Evolutionary conservation across 1,139 yeast species (phyloP).

Genomic region (Kodamaea fungicola): DNA sequence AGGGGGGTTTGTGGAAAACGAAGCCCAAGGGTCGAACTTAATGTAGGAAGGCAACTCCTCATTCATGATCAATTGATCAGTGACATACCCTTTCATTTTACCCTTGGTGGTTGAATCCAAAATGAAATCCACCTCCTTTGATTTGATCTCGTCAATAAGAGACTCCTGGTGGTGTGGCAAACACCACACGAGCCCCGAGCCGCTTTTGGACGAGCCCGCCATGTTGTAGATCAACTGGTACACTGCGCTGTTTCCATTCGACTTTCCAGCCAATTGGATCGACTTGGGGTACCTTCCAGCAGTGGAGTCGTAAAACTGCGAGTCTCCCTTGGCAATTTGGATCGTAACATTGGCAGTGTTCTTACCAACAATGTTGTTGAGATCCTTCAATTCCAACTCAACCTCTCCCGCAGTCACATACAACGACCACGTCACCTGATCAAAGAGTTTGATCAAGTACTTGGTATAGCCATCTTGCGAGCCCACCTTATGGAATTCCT

Average conservation of each 20-base stretch:
- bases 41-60: constrained; percentile 47
- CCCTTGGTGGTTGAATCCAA: constrained; percentile 73
- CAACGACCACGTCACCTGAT: constrained; percentile 41
- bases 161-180: constrained; percentile 67
- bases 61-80: constrained; percentile 45
- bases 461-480: constrained; percentile 19
- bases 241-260: constrained; percentile 21
- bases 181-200: constrained; percentile 43
- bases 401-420: constrained; percentile 34
- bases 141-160: constrained; percentile 21
- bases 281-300: constrained; percentile 41
- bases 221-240: constrained; percentile 30
- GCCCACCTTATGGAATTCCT: constrained; percentile 30
- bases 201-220: constrained; percentile 28
- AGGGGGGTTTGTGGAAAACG: constrained; percentile 28
- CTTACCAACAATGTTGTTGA: constrained; percentile 50
- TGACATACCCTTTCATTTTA: constrained; percentile 54
- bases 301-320: constrained; percentile 47
- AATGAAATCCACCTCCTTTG: constrained; percentile 29
- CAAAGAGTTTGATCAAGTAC: constrained; percentile 34
- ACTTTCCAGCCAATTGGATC: constrained; percentile 24
- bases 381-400: constrained; percentile 42
- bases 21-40: constrained; percentile 58
- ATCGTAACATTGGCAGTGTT: constrained; percentile 26
- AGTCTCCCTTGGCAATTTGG: constrained; percentile 47